These are phyloP conservation scores for Boletus patriciae DNA, from an alignment of 768 basidiomycete species.

Conservation along the genomic window DNA sequence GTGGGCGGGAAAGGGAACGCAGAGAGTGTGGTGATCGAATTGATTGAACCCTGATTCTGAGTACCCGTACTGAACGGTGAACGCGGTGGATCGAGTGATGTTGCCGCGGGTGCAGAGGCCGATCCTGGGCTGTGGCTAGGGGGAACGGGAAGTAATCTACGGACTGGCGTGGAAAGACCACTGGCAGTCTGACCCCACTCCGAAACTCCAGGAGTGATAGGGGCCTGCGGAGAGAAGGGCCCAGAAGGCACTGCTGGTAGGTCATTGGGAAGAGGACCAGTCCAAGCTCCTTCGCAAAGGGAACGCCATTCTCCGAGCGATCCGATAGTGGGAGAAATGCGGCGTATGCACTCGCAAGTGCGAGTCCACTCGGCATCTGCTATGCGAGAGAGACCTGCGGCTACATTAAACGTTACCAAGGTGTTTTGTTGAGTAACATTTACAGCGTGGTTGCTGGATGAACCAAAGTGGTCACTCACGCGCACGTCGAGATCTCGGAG, in stretches of 20 bases:
- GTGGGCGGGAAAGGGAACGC: constrained; percentile 74
- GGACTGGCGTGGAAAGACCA: constrained; percentile 17
- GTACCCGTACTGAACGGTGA: constrained; percentile 20
- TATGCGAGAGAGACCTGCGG: constrained; percentile 64
- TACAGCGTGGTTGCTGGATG: constrained; percentile 61
- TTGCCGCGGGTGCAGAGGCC: neutral
- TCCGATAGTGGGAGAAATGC: constrained; percentile 65
- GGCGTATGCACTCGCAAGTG: constrained; percentile 68
- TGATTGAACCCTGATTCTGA: constrained; percentile 32
- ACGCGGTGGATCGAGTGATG: constrained; percentile 25
- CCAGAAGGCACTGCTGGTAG: constrained; percentile 23
- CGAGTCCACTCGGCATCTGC: constrained; percentile 79
- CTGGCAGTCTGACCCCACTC: constrained; percentile 31
- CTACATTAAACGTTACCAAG: constrained; percentile 57
- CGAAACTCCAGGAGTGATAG: constrained; percentile 14
- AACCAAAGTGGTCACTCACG: neutral
- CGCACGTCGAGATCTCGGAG: neutral
- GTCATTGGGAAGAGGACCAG: constrained; percentile 40
- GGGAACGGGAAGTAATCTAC: constrained; percentile 24
- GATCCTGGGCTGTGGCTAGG: constrained; percentile 18
- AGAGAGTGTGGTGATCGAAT: constrained; percentile 65
- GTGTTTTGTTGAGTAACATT: constrained; percentile 62
- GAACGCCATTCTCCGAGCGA: constrained; percentile 71
- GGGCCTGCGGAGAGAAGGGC: neutral
- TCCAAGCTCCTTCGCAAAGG: constrained; percentile 77